phyloP scores from a whole-genome alignment of 2,329 filamentous ascomycete genomes.

The Hymenoscyphus linearis region DNA sequence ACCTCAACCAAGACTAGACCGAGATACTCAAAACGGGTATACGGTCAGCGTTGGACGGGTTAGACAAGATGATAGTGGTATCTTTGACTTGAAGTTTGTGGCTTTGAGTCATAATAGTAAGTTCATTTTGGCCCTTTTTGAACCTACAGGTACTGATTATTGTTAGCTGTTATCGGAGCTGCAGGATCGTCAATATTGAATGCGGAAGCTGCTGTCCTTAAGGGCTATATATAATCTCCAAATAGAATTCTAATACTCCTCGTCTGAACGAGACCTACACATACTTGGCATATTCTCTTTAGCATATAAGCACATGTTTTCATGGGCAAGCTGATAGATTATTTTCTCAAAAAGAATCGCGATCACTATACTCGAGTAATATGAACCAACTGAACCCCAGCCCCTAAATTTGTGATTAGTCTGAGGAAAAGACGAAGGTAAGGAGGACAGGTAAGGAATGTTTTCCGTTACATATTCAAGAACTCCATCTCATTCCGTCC shows the following conservation, averaged over 20 bases:
- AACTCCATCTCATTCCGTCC: too few species aligned
- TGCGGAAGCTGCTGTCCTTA: slow-evolving; percentile 84
- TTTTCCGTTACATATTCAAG: too few species aligned
- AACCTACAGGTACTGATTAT: slow-evolving; percentile 10
- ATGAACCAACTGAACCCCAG: too few species aligned
- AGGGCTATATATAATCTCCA: slow-evolving; percentile 64
- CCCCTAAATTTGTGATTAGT: too few species aligned
- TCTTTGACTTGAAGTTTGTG: slow-evolving; percentile 94
- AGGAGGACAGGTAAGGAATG: too few species aligned
- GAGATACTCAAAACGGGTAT: slow-evolving; percentile 80
- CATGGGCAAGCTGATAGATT: too few species aligned
- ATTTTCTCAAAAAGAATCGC: too few species aligned
- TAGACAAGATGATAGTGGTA: slow-evolving; percentile 76
- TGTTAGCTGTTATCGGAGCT: slow-evolving; percentile 77
- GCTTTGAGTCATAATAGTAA: slow-evolving; percentile 76
- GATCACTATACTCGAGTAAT: too few species aligned
- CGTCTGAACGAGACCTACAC: too few species aligned
- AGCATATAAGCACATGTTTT: too few species aligned
- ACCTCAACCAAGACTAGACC: slow-evolving; percentile 85
- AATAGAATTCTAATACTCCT: not conserved
- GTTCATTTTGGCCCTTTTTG: slow-evolving; percentile 2
- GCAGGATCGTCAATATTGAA: slow-evolving; percentile 96
- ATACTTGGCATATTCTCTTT: not conserved
- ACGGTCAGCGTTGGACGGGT: slow-evolving; percentile 81
- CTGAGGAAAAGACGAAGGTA: too few species aligned